These are phyloP conservation scores for Chaetomidium leptoderma DNA, from an alignment of 495 filamentous ascomycete species.

Conservation along the genomic window DNA sequence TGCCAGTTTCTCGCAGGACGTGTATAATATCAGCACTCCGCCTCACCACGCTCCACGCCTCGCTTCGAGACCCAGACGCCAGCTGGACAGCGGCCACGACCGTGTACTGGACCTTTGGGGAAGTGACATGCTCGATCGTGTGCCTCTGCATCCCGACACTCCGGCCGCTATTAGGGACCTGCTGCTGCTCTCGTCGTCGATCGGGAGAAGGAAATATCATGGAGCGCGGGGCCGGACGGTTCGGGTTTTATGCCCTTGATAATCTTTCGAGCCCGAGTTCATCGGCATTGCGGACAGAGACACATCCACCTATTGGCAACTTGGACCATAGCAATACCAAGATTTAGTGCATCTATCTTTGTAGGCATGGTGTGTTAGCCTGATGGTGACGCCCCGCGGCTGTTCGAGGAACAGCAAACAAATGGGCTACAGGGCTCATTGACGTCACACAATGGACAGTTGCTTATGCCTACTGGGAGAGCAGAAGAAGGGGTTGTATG, in stretches of 20 bases:
- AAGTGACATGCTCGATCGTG: constrained; percentile 2
- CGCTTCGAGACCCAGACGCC: not conserved
- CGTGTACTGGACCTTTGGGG: not conserved
- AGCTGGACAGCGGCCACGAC: not conserved
- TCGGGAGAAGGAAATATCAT: not conserved
- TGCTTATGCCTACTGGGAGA: no score
- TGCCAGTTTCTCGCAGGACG: not conserved
- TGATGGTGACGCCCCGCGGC: no score
- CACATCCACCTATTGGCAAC: no score
- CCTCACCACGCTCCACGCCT: not conserved
- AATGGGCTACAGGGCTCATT: no score
- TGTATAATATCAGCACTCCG: constrained; percentile 2
- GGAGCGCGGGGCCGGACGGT: not conserved
- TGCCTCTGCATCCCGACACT: constrained; percentile 11
- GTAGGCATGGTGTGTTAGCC: no score
- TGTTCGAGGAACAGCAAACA: no score
- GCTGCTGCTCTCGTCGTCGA: not conserved
- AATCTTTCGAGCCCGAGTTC: not conserved
- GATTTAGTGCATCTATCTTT: no score
- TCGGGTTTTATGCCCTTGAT: not conserved
- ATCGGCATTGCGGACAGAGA: no score
- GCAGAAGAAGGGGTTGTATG: no score
- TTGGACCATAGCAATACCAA: no score
- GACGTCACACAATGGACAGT: no score
- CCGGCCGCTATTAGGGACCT: not conserved